Base-by-base conservation (phyloP, 495 filamentous ascomycete species). In the Collariella sp. region DNA sequence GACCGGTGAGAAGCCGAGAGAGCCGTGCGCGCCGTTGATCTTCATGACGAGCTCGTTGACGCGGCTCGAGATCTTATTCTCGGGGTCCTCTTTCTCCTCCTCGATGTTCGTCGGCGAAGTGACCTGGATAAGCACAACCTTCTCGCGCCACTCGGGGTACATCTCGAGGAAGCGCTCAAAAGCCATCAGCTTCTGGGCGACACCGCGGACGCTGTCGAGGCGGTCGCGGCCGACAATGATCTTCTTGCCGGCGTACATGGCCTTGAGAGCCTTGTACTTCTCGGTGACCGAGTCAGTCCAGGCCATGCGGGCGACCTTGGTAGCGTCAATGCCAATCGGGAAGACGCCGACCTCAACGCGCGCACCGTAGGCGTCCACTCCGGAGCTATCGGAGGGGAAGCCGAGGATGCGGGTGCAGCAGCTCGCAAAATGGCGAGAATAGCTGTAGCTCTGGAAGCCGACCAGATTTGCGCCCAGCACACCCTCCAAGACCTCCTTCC, bases 201-300 rank as follows among this genome's bases (percentile, higher is more conserved):
- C 89, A 56, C 91, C 91, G 35, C 89, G 81, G 46, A 93, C 87
- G 61, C 84, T 88, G 68, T 96, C 91, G 49, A 96, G 70, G 2
- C 91, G 84, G 66, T 96, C 91, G 59, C 91, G 81, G n/a, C 91
- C 91, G 52, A 95, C 89, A 52, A 96, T 95, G 63, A 96, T 86
- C 66, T 91, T 91, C 68, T 88, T 88, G 46, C 81, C 88, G 6
- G 70, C 77, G 64, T 95, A 95, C 52, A 89, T 66, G 44, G 83
- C 79, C 61, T 79, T 83, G 24, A 96, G 79, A 18, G 69, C 69
- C 39, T 86, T 75, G 58, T 87, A 84, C 53, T 85, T 79, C 49
- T 85, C 80, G 10, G 87, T 83, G 22, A 78, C 80, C 0, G 79
- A 67, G 36, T 83, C 74, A 1, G 77, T 79, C 67, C 87, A 94